Conservation (phyloP, 2,329 filamentous ascomycete genomes). For the Neodidymelliopsis sp. region DNA sequence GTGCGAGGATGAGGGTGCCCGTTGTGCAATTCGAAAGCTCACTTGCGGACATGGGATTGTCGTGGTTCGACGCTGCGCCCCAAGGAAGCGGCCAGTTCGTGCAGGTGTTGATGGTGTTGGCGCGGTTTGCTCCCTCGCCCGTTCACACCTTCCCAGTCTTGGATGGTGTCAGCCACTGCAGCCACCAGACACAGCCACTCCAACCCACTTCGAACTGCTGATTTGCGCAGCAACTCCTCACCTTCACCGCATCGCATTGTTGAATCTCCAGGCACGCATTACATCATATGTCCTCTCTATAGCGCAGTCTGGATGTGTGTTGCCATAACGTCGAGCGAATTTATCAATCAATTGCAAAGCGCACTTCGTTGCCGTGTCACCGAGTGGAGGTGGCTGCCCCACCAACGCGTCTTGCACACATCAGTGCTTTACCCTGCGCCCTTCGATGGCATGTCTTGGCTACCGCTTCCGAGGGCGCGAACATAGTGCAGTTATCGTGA, state of each 20-base stretch:
- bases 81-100: conserved; percentile 27
- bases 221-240: conserved; percentile 29
- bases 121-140: conserved; percentile 26
- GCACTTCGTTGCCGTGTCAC: conserved; percentile 4
- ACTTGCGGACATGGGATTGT: conserved; percentile 13
- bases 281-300: conserved; percentile 6
- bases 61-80: conserved; percentile 30
- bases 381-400: conserved; percentile 1
- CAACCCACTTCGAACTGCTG: conserved; percentile 19
- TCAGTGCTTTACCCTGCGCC: conserved; percentile 2
- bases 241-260: conserved; percentile 40
- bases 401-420: neutral
- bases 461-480: neutral
- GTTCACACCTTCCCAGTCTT: neutral
- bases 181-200: neutral
- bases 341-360: neutral
- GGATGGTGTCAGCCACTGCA: conserved; percentile 31
- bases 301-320: conserved; percentile 11
- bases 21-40: conserved; percentile 22
- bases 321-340: conserved; percentile 5
- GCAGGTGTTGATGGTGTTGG: conserved; percentile 20
- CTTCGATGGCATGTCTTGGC: conserved; percentile 2
- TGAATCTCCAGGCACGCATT: conserved; percentile 26
- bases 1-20: conserved; percentile 2
- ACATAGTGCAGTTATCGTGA: conserved; percentile 3